Percentiles rank a stretch among this genome's conserved stretches.
These are phyloP conservation scores for Aureobasidium sp. DNA, from an alignment of 2,329 filamentous ascomycete genomes.

Conservation along the genomic window DNA sequence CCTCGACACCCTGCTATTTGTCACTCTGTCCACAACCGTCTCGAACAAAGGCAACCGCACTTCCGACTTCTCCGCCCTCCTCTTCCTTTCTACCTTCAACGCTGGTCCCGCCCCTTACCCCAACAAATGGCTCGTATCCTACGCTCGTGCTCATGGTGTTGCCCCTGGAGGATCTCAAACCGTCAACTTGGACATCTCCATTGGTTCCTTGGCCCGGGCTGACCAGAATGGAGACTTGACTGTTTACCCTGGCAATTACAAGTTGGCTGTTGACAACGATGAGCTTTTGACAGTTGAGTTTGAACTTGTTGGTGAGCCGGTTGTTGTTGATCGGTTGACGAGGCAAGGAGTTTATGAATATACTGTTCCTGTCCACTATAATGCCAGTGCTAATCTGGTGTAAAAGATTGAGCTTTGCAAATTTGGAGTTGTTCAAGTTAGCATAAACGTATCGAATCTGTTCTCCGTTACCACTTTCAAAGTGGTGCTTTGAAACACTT, in stretches of 20 bases:
- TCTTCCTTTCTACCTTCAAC: conserved; percentile 43
- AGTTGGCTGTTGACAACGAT: conserved; percentile 37
- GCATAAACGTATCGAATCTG: not conserved
- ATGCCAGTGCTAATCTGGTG: conserved; percentile 3
- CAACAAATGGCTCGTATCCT: conserved; percentile 47
- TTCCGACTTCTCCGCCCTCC: conserved; percentile 49
- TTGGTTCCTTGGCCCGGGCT: conserved; percentile 45
- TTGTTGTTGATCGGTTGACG: conserved; percentile 10
- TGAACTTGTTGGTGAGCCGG: not conserved
- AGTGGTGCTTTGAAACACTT: not conserved
- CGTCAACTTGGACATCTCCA: conserved; percentile 36
- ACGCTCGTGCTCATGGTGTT: conserved; percentile 36
- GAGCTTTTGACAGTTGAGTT: not conserved
- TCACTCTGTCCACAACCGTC: conserved; percentile 32
- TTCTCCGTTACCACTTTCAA: not conserved
- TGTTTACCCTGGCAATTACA: conserved; percentile 49
- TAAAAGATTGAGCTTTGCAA: not conserved
- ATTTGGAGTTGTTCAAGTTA: not conserved
- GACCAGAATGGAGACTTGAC: conserved; percentile 46
- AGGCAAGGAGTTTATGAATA: conserved; percentile 1
- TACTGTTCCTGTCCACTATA: conserved; percentile 1
- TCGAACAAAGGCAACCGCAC: conserved; percentile 40
- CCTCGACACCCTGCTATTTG: conserved; percentile 31
- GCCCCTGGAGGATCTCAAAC: conserved; percentile 22
- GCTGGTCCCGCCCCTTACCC: conserved; percentile 46